These are phyloP conservation scores for Trichomonascus vanleenenianus DNA, from an alignment of 805 yeast genomes.

Conservation along the genomic window DNA sequence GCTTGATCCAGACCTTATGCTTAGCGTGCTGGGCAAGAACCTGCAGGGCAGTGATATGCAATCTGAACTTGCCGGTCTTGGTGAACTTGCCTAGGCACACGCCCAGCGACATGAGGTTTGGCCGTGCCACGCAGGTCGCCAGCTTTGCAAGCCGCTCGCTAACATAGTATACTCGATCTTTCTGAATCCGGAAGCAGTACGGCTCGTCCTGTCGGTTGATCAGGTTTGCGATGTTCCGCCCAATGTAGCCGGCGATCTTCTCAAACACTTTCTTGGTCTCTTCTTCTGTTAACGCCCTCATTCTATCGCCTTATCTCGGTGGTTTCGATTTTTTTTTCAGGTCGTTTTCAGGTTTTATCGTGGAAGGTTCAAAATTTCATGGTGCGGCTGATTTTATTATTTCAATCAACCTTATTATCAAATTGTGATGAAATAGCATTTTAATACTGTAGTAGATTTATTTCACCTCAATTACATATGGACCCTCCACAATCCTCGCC, in stretches of 20 bases:
- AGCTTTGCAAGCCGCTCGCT: slow-evolving; percentile 71
- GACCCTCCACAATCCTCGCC: too few relatives aligned
- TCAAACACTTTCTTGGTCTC: slow-evolving; percentile 95
- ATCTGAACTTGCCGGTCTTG: slow-evolving; percentile 91
- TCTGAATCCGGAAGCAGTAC: slow-evolving; percentile 91
- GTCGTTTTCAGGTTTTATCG: too few relatives aligned
- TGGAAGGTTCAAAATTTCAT: too few relatives aligned
- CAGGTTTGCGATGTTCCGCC: slow-evolving; percentile 84
- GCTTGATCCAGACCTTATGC: slow-evolving; percentile 92
- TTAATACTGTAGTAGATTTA: too few relatives aligned
- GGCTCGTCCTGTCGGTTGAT: slow-evolving; percentile 80
- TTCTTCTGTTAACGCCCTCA: slow-evolving; percentile 95
- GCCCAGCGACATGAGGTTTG: slow-evolving; percentile 86
- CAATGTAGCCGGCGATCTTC: slow-evolving; percentile 91
- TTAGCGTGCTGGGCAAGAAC: slow-evolving; percentile 81
- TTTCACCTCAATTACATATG: too few relatives aligned
- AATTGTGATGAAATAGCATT: too few relatives aligned
- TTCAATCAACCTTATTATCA: too few relatives aligned
- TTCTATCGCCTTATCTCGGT: slow-evolving; percentile 23
- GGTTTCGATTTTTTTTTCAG: too few relatives aligned
- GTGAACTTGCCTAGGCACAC: slow-evolving; percentile 94
- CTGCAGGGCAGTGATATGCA: slow-evolving; percentile 87
- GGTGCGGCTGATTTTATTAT: too few relatives aligned
- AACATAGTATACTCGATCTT: slow-evolving; percentile 93
- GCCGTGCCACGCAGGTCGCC: slow-evolving; percentile 87